Conservation (phyloP, 371 early-diverging fungal genomes). For the Chytridium lagenaria region DNA sequence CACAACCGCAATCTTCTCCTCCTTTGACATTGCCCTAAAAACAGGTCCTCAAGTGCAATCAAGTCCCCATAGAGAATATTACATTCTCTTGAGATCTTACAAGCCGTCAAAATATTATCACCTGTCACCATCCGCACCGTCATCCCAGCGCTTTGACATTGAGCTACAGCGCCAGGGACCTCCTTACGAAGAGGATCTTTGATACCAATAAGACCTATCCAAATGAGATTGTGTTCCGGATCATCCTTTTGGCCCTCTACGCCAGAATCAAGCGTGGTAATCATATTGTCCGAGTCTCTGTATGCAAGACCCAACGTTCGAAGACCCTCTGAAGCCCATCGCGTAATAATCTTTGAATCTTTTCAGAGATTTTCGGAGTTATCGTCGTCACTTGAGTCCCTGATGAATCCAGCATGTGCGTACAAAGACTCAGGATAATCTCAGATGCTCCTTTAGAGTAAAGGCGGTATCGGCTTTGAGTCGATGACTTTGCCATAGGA, state of each 20-base stretch:
- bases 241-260: slow-evolving; percentile 31
- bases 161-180: slow-evolving; percentile 83
- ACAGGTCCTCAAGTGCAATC: slow-evolving; percentile 89
- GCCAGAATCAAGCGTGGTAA: slow-evolving; percentile 35
- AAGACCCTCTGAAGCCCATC: slow-evolving; percentile 57
- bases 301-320: slow-evolving; percentile 55
- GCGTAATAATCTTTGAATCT: slow-evolving; percentile 46
- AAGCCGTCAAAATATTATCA: slow-evolving; percentile 93
- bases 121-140: slow-evolving; percentile 97
- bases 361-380: slow-evolving; percentile 24
- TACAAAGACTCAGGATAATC: slow-evolving; percentile 50
- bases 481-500: slow-evolving; percentile 25
- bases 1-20: slow-evolving; percentile 79
- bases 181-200: slow-evolving; percentile 93
- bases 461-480: slow-evolving; percentile 31
- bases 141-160: slow-evolving; percentile 90
- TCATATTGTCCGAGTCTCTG: slow-evolving; percentile 43
- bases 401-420: slow-evolving; percentile 43
- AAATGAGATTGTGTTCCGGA: slow-evolving; percentile 64
- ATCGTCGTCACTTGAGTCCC: slow-evolving; percentile 29
- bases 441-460: slow-evolving; percentile 57
- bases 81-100: slow-evolving; percentile 89
- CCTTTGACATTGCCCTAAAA: slow-evolving; percentile 79
- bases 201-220: slow-evolving; percentile 90
- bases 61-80: slow-evolving; percentile 84